A percentile compares a stretch with the other conserved stretches of the same genome.
phyloP scores from a whole-genome alignment of 805 yeast species.

The Metschnikowia lachancei region DNA sequence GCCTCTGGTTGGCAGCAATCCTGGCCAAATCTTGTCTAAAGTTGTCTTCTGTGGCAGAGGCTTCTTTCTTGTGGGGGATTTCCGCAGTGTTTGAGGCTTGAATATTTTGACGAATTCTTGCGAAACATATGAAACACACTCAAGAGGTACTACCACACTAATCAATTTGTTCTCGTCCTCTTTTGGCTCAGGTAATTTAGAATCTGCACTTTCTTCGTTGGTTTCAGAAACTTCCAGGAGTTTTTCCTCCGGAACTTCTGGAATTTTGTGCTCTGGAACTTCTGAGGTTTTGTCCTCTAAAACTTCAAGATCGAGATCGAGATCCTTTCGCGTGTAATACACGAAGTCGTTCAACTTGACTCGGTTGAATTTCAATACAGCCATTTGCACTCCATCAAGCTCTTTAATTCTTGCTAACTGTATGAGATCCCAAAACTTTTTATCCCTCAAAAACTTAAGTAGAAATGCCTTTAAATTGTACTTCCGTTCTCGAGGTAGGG shows the following conservation, averaged over 20 bases:
- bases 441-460: slow-evolving; percentile 14
- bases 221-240: not conserved
- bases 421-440: slow-evolving; percentile 11
- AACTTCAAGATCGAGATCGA: slow-evolving; percentile 4
- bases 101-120: slow-evolving; percentile 15
- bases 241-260: not conserved
- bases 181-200: not conserved
- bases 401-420: slow-evolving; percentile 13
- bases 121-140: slow-evolving; percentile 18
- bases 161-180: slow-evolving; percentile 14
- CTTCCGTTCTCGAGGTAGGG: slow-evolving; percentile 20
- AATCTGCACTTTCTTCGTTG: slow-evolving; percentile 3
- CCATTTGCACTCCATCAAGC: slow-evolving; percentile 12
- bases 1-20: slow-evolving; percentile 10
- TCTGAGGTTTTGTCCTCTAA: too few species aligned
- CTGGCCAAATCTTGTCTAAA: slow-evolving; percentile 22
- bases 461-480: slow-evolving; percentile 16
- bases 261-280: too few species aligned
- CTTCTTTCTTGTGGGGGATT: slow-evolving; percentile 20
- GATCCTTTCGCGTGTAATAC: slow-evolving; percentile 8
- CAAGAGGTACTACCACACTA: slow-evolving; percentile 19
- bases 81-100: slow-evolving; percentile 10
- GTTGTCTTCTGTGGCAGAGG: slow-evolving; percentile 27
- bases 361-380: slow-evolving; percentile 18
- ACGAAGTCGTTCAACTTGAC: slow-evolving; percentile 16